Evolutionary conservation across 2,329 filamentous ascomycete species (phyloP).

Genomic region (Colletotrichum liriopes): DNA sequence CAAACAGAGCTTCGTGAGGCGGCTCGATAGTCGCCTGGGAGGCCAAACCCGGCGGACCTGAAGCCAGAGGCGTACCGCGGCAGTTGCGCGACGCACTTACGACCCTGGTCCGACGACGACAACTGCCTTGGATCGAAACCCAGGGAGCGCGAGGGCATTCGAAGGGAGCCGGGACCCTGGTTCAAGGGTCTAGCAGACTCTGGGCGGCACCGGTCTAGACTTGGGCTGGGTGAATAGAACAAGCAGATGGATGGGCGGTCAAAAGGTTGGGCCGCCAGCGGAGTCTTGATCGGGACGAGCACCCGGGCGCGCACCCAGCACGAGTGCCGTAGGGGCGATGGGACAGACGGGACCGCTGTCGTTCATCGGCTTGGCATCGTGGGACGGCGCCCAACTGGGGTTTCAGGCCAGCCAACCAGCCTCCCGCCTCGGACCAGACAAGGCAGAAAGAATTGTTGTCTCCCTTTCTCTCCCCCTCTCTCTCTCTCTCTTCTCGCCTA

Average conservation of each 20-base stretch:
- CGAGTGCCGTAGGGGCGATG: slow-evolving; percentile 3
- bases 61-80: slow-evolving; percentile 12
- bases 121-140: slow-evolving; percentile 34
- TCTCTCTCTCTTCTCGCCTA: slow-evolving; percentile 4
- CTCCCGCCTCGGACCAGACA: background rate
- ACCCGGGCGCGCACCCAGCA: background rate
- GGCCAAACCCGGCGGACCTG: slow-evolving; percentile 54
- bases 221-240: background rate
- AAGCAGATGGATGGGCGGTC: background rate
- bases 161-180: slow-evolving; percentile 2
- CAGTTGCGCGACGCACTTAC: slow-evolving; percentile 1
- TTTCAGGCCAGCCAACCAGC: slow-evolving; percentile 28
- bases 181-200: slow-evolving; percentile 11
- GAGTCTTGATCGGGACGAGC: slow-evolving; percentile 7
- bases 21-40: slow-evolving; percentile 20
- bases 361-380: slow-evolving; percentile 32
- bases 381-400: slow-evolving; percentile 17
- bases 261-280: slow-evolving; percentile 25
- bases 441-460: background rate
- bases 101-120: background rate
- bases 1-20: slow-evolving; percentile 27
- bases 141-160: slow-evolving; percentile 14
- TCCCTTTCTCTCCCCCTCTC: background rate
- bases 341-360: slow-evolving; percentile 13
- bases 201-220: slow-evolving; percentile 9